A percentile compares a stretch with the other conserved stretches of the same genome.
phyloP scores from a whole-genome alignment of 1,139 yeast genomes.

The Zygosaccharomyces pseudobailii region DNA sequence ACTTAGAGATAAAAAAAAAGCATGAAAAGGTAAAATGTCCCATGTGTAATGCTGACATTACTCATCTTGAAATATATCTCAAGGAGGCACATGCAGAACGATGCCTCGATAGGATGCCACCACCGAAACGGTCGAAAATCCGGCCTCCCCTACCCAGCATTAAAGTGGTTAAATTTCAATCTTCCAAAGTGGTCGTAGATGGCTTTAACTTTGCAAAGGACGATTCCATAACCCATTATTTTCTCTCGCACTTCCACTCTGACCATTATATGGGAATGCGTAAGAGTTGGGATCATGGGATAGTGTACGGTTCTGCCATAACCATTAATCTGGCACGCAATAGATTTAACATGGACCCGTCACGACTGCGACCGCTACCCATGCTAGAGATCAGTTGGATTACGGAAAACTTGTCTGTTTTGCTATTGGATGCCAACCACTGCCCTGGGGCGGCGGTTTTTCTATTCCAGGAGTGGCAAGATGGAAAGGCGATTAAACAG shows the following conservation, averaged over 20 bases:
- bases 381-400: slow-evolving; percentile 38
- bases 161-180: slow-evolving; percentile 46
- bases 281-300: slow-evolving; percentile 67
- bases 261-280: slow-evolving; percentile 90
- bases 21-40: slow-evolving; percentile 41
- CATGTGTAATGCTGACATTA: slow-evolving; percentile 41
- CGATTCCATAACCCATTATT: slow-evolving; percentile 45
- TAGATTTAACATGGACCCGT: slow-evolving; percentile 52
- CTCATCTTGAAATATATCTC: slow-evolving; percentile 37
- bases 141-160: slow-evolving; percentile 49
- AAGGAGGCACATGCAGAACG: slow-evolving; percentile 57
- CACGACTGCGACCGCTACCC: slow-evolving; percentile 47
- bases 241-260: slow-evolving; percentile 80
- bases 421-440: slow-evolving; percentile 80
- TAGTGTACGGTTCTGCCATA: slow-evolving; percentile 64
- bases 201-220: slow-evolving; percentile 58
- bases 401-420: slow-evolving; percentile 51
- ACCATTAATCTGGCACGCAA: slow-evolving; percentile 56
- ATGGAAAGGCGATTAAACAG: slow-evolving; percentile 13
- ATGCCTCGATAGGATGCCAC: slow-evolving; percentile 37
- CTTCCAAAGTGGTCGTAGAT: slow-evolving; percentile 53
- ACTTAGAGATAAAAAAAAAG: background rate
- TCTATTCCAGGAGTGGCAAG: slow-evolving; percentile 52
- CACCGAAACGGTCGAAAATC: slow-evolving; percentile 10
- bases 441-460: slow-evolving; percentile 93